These are phyloP conservation scores for Phaeosphaeria sp. DNA, from an alignment of 2,329 filamentous ascomycete species.

Conservation along the genomic window DNA sequence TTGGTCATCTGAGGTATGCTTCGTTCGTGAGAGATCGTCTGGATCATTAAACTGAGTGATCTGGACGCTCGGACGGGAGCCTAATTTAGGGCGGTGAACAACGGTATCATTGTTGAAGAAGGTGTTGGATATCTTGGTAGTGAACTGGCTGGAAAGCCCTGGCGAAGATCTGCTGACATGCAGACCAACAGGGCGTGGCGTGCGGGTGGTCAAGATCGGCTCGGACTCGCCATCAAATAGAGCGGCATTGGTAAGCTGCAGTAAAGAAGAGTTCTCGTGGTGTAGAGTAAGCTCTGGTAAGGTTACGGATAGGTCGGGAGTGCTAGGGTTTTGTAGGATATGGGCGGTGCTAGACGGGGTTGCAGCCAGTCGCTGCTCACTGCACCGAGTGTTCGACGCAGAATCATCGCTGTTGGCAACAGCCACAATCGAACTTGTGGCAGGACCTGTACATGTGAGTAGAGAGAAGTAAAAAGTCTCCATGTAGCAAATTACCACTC, in stretches of 20 bases:
- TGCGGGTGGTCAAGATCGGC: conserved; percentile 21
- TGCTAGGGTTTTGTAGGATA: conserved; percentile 18
- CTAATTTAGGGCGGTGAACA: conserved; percentile 38
- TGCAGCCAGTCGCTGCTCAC: conserved; percentile 17
- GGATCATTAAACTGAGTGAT: conserved; percentile 13
- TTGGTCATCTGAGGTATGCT: conserved; percentile 8
- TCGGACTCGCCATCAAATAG: conserved; percentile 45
- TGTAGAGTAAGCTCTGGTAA: conserved; percentile 17
- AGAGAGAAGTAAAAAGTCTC: neutral
- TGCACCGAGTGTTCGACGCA: conserved; percentile 16
- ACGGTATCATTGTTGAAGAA: conserved; percentile 40
- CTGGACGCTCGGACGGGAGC: conserved; percentile 34
- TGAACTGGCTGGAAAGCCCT: conserved; percentile 34
- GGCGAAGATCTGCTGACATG: conserved; percentile 39
- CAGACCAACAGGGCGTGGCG: conserved; percentile 17
- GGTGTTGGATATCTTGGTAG: conserved; percentile 30
- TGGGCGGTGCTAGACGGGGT: conserved; percentile 6
- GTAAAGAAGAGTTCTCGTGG: conserved; percentile 22
- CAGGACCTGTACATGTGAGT: conserved; percentile 20
- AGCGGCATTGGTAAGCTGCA: conserved; percentile 35
- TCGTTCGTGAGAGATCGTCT: conserved; percentile 3
- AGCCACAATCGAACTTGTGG: conserved; percentile 11
- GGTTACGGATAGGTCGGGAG: conserved; percentile 16
- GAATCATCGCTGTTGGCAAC: conserved; percentile 14
- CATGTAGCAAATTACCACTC: conserved; percentile 18